Base-by-base conservation (phyloP, 495 filamentous ascomycete species). In the Penicillium simplicissimum region DNA sequence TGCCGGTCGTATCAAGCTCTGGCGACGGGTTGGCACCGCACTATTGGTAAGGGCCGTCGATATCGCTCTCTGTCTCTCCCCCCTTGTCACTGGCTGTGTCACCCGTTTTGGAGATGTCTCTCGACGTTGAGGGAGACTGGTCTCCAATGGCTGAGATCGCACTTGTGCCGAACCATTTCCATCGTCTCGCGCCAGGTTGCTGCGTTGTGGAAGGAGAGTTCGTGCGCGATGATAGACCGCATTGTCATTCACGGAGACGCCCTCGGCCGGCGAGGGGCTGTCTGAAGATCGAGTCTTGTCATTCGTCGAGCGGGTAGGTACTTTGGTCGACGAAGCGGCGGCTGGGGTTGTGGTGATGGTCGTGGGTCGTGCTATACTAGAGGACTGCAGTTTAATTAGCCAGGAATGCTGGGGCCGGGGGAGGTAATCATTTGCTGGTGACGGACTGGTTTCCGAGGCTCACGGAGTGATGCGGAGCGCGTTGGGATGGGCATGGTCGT, bases 401-500 rank as follows among this genome's bases (percentile, higher is more conserved):
- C 52, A 45, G 59, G 58, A 42, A 66, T 62, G 59, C 58, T 49
- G 60, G 55, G 62, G 55, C 34, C 25, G 57, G 31, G 45, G 57
- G 49, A 36, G 33, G 34, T 45, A 49, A 55, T 57, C 52, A 55
- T 57, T 42, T 53, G 60, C 47, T 57, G 42, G 52, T 55, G 40
- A 71, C 70, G 67, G 28, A 79, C 76, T 52, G 75, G 71, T 58
- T 76, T 71, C 60, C 75, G 72, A 21, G 74, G 69, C 42, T 79
- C 74, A 42, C 75, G 75, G 57, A 73, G 65, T 33, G 73, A 75
- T 33, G 63, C 52, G 21, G 75, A 74, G 23, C 77, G 76, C 38
- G 75, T 80, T 23, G 77, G 77, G 55, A 78, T 76, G 37, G 75
- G 77, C 77, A 80, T 79, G 56, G 11, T 70, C 25, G 14, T n/a